Percentiles rank a stretch among this genome's conserved stretches.
These are phyloP conservation scores for Thermomucor indicae-seudaticae DNA, from an alignment of 371 early-diverging fungal species.

Conservation along the genomic window DNA sequence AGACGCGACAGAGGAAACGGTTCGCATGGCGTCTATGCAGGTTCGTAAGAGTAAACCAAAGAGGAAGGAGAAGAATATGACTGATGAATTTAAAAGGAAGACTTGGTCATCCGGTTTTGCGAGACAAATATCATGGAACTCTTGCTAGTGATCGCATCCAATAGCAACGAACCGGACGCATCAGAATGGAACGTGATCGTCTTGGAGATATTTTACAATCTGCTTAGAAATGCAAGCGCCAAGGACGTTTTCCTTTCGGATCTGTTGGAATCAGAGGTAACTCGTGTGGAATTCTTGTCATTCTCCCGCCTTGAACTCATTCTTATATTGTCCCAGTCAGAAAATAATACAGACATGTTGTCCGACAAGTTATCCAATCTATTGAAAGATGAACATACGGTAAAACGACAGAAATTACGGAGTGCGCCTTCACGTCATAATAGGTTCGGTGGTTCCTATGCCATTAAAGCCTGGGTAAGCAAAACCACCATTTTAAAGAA, in stretches of 20 bases:
- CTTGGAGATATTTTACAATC: constrained; percentile 59
- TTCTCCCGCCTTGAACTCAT: not conserved
- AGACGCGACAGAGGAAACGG: constrained; percentile 39
- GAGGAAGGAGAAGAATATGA: not conserved
- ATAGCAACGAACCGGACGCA: constrained; percentile 43
- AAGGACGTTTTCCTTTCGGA: constrained; percentile 25
- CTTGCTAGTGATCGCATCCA: constrained; percentile 58
- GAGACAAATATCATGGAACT: constrained; percentile 55
- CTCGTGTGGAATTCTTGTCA: not conserved
- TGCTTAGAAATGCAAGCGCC: constrained; percentile 50
- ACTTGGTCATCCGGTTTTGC: constrained; percentile 44
- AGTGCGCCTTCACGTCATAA: constrained; percentile 43
- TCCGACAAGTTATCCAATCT: constrained; percentile 13
- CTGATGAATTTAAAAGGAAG: constrained; percentile 37
- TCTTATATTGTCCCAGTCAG: not conserved
- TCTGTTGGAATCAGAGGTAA: constrained; percentile 1
- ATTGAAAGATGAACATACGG: constrained; percentile 23
- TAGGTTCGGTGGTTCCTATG: constrained; percentile 59
- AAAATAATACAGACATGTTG: not conserved
- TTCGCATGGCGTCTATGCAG: constrained; percentile 57
- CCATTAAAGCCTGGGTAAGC: constrained; percentile 34
- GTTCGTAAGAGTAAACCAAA: constrained; percentile 15
- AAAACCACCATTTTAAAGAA: constrained; percentile 3
- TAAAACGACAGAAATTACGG: constrained; percentile 13
- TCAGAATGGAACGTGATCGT: constrained; percentile 63